Evolutionary conservation across 371 early-diverging fungal genomes (phyloP), one percentile per base, ranked within the genome.

Genomic region (Cladochytrium tenue): DNA sequence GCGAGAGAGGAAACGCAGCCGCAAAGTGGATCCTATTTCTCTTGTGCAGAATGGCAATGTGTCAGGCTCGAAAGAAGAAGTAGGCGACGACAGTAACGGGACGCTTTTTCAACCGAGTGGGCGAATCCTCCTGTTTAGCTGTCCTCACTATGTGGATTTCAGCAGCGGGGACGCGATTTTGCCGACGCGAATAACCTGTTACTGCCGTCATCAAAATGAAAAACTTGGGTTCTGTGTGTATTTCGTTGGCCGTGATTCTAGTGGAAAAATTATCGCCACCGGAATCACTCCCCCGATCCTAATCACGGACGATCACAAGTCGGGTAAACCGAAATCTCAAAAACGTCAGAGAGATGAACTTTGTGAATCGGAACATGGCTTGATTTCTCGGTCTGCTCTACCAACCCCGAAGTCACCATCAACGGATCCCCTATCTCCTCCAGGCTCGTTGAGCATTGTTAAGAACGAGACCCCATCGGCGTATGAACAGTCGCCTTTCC

Each of bases 231-330:
- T 96, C 71, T 92, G 77, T 69, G 76, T 96, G 32, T 90, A 88
- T 67, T 91, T 93, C 73, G 78, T 88, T 34, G 82, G 92, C 69
- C 73, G 83, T 17, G 93, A 95, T 74, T 75, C 84, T 64, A 76
- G 73, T 26, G 88, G 88, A 56, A 78, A 82, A 31, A 77, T 87
- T 50, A 81, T 94, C 10, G 93, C 94, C 7, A 83, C 87, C 2
- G 94, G 93, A 34, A 83, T 90, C 68, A 93, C 95, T 10, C 92
- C 95, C 1, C 94, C 96, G 1, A 92, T 96, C 53, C 89, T 96
- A 90, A 94, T 96, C 60, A 96, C 96, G 0, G 96, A 96, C 68
- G 96, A 96, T 71, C 96, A 96, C 80, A 96, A 96, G 72, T 89
- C 93, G 3, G 88, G 86, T 15, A 69, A 69, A 55, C 53, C 35